Evolutionary conservation across 257 asterid species (phyloP).

Genomic region (Solanum virginianum): DNA sequence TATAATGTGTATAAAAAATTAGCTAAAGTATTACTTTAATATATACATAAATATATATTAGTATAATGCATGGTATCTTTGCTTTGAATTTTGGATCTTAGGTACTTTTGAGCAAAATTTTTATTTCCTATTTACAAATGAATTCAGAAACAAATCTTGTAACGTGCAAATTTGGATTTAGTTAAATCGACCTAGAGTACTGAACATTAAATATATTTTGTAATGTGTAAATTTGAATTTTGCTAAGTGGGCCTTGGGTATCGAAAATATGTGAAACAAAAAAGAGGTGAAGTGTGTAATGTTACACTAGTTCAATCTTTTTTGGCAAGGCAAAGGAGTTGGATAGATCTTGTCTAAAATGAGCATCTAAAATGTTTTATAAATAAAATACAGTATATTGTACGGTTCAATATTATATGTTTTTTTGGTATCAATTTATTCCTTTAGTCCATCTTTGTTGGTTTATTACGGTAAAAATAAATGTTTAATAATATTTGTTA

Average conservation of each 20-base stretch:
- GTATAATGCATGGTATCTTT: not conserved
- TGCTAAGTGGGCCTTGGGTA: no score
- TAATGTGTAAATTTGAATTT: no score
- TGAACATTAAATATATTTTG: no score
- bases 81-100: not conserved
- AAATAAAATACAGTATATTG: no score
- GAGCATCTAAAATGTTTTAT: not conserved
- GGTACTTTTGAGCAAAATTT: not conserved
- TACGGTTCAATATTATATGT: no score
- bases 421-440: no score
- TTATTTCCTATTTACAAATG: not conserved
- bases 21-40: not conserved
- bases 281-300: not conserved
- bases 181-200: not conserved
- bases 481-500: no score
- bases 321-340: not conserved
- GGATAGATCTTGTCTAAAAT: not conserved
- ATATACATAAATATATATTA: not conserved
- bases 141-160: not conserved
- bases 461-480: no score
- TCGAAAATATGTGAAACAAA: not conserved
- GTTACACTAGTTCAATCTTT: not conserved
- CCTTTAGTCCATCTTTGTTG: no score
- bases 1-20: conserved; percentile 1
- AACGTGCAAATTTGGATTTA: not conserved